Conservation (phyloP, 768 basidiomycete species). For the Fistulinella prunicolor region DNA sequence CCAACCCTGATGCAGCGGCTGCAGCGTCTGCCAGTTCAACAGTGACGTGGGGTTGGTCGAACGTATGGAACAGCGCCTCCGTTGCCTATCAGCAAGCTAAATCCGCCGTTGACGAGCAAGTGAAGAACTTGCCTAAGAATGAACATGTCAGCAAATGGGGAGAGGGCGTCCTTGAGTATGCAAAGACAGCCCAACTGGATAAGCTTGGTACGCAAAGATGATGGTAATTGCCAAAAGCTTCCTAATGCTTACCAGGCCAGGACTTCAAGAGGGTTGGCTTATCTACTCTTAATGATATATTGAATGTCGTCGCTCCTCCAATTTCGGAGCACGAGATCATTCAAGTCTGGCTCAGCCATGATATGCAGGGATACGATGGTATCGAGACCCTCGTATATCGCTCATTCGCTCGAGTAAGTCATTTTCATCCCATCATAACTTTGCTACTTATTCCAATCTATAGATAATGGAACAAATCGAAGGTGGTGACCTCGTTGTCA, state of each 20-base stretch:
- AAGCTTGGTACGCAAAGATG: slow-evolving; percentile 67
- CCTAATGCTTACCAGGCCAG: slow-evolving; percentile 52
- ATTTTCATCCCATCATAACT: not conserved
- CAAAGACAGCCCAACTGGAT: slow-evolving; percentile 86
- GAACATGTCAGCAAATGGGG: slow-evolving; percentile 89
- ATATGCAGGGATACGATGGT: slow-evolving; percentile 96
- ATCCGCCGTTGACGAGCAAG: slow-evolving; percentile 88
- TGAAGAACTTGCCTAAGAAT: slow-evolving; percentile 81
- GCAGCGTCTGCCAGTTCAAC: slow-evolving; percentile 10
- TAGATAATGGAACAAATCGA: slow-evolving; percentile 94
- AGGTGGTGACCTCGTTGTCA: slow-evolving; percentile 87
- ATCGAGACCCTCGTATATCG: slow-evolving; percentile 93
- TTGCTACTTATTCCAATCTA: slow-evolving; percentile 2
- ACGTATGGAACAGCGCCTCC: slow-evolving; percentile 85
- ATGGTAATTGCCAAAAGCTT: not conserved
- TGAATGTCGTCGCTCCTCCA: slow-evolving; percentile 96
- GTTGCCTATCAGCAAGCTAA: slow-evolving; percentile 85
- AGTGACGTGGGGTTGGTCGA: slow-evolving; percentile 78
- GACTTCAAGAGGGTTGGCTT: slow-evolving; percentile 87
- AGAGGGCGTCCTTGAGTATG: slow-evolving; percentile 81
- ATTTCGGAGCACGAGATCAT: slow-evolving; percentile 99
- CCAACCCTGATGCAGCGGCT: slow-evolving; percentile 19
- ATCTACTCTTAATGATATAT: slow-evolving; percentile 84
- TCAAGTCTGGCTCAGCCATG: slow-evolving; percentile 92
- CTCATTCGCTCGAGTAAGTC: slow-evolving; percentile 70